Conservation (phyloP, 495 filamentous ascomycete species). For the Penicillium canariense region DNA sequence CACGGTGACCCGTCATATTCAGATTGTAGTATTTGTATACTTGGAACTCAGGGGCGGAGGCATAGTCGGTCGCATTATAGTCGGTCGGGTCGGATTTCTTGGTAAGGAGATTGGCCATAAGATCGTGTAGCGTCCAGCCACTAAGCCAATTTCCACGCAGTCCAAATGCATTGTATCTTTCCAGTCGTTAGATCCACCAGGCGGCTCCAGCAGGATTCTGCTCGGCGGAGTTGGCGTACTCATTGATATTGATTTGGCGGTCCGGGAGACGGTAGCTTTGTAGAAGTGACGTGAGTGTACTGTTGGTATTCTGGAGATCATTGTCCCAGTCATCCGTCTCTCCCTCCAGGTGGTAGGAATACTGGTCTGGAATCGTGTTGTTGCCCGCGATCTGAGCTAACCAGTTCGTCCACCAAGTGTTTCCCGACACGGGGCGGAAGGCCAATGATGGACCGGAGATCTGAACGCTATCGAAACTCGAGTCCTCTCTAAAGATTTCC, state of each 20-base stretch:
- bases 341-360: slow-evolving; percentile 33
- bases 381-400: slow-evolving; percentile 24
- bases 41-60: slow-evolving; percentile 35
- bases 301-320: slow-evolving; percentile 29
- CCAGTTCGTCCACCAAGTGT: slow-evolving; percentile 34
- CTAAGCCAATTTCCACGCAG: slow-evolving; percentile 42
- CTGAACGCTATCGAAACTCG: slow-evolving; percentile 10
- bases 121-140: slow-evolving; percentile 36
- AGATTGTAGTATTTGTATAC: slow-evolving; percentile 45
- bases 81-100: slow-evolving; percentile 7
- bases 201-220: slow-evolving; percentile 37
- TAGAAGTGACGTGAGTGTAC: slow-evolving; percentile 19
- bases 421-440: slow-evolving; percentile 9
- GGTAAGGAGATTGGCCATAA: slow-evolving; percentile 30
- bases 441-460: slow-evolving; percentile 32
- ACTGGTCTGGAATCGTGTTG: slow-evolving; percentile 36
- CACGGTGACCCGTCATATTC: slow-evolving; percentile 39
- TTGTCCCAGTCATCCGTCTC: slow-evolving; percentile 12
- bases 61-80: slow-evolving; percentile 28
- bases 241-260: slow-evolving; percentile 41
- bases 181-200: slow-evolving; percentile 40
- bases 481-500: not conserved
- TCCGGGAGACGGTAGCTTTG: slow-evolving; percentile 29
- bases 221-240: slow-evolving; percentile 37
- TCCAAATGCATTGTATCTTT: slow-evolving; percentile 36